Evolutionary conservation across 768 basidiomycete genomes (phyloP), one percentile per base, ranked within the genome.

Genomic region (Kwoniella sp.): DNA sequence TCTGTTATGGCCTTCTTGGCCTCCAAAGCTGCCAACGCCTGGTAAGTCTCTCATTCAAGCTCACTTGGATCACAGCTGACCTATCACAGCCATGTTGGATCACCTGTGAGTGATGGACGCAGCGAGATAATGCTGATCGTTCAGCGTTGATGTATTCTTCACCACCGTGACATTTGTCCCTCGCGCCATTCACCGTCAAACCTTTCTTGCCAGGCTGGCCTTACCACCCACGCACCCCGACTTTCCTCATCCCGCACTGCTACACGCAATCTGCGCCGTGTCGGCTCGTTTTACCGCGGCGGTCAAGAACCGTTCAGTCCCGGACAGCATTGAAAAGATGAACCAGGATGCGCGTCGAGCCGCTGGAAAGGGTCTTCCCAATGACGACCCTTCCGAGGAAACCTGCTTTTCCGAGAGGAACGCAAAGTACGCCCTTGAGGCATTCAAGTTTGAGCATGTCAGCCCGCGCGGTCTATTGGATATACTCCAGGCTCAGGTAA

Each of bases 181-280:
- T 51, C 82, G 84, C 28, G 70, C 89, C 15, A 79, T 91, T 56
- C 85, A 89, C 71, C 76, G 73, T 4, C 73, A 82, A 1, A 81
- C 78, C 25, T 89, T 90, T 63, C 76, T 85, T 69, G 76, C 80
- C 11, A 78, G 82, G 1, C 79, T 89, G 27, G 74, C 80, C 0
- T 75, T 87, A 4, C 81, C 85, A 2, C 84, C 84, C 0, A 79
- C 77, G 20, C 85, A 88, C 60, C 79, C 83, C 2, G 82, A 84
- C 52, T 91, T 88, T 62, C 89, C 89, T 9, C 78, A 80, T 27
- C 65, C 79, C 4, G 79, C 83, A 7, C 73, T 89, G 37, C 78
- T 91, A 0, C 88, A 91, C 67, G 86, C 87, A 10, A 86, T 91
- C 44, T 89, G 88, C 71, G 88, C 87, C 2, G 79, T 85, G 34